Base-by-base conservation (phyloP, 805 yeast species). In the Debaryomyces hansenii region DNA sequence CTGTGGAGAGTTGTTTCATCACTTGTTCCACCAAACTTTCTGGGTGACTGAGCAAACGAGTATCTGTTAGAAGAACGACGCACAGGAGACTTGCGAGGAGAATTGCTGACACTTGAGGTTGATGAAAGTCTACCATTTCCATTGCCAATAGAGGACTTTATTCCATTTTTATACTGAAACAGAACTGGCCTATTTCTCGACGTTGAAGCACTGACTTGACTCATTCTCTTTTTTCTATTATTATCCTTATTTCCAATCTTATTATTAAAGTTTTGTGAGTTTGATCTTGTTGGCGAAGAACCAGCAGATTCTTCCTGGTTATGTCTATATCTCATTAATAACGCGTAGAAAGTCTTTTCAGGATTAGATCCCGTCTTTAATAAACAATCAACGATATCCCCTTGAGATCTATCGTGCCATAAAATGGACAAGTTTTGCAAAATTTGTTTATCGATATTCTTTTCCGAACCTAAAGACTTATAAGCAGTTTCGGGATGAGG, bases 401-500 rank as follows among this genome's bases (percentile, higher is more conserved):
- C 59, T 50, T 70, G 67, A 5, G 70, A 56, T 54, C 84, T 67
- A 39, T 80, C 82, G 54, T 80, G 80, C 84, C 84, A 80, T 52
- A 80, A 67, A 47, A 79, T 79, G 21, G 80, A 72, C 54, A 80
- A 69, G 54, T 80, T 80, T 45, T 78, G 77, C 49, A 80, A 64
- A 43, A 80, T 80, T 54, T 76, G 79, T 44, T 64, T 62, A 60
- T 80, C 84, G 41, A 80, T 78, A 46, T 77, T 76, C 45, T 66
- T 67, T 34, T 59, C 67, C 2, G 79, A 67, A 7, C 75, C 75
- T 48, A 79, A 74, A 2, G 83, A 79, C 52, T 67, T 72, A 51
- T 70, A 67, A 16, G 83, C 82, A 21, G 80, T 74, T 51, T 72
- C 72, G 6, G 83, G 83, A 51, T 80, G 79, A 2, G 85, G 85